Evolutionary conservation across 2,329 filamentous ascomycete genomes (phyloP).

Genomic region (Neopestalotiopsis sp.): DNA sequence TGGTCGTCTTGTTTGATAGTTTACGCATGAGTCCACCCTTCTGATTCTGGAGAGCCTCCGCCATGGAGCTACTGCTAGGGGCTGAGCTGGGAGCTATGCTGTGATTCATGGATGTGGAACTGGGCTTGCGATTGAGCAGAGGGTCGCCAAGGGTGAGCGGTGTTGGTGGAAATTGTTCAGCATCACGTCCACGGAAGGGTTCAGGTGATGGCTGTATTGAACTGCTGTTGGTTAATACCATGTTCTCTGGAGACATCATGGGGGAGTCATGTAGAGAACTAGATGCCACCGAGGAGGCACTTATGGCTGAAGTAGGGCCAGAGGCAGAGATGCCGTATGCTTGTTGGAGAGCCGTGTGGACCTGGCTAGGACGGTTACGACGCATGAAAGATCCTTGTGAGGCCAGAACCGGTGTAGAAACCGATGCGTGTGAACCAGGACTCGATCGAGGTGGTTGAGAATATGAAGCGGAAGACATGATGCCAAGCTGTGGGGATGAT

Average conservation of each 20-base stretch:
- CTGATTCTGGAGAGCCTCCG: slow-evolving; percentile 42
- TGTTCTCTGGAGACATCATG: slow-evolving; percentile 59
- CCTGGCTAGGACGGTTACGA: slow-evolving; percentile 50
- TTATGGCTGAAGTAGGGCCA: slow-evolving; percentile 58
- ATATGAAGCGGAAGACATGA: slow-evolving; percentile 39
- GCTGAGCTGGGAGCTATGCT: slow-evolving; percentile 56
- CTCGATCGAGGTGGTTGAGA: slow-evolving; percentile 36
- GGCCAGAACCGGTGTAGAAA: slow-evolving; percentile 46
- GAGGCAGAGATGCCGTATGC: slow-evolving; percentile 42
- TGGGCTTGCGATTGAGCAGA: slow-evolving; percentile 64
- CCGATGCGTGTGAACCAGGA: slow-evolving; percentile 33
- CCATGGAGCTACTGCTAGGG: slow-evolving; percentile 61
- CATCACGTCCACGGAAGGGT: slow-evolving; percentile 58
- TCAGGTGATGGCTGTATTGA: slow-evolving; percentile 74
- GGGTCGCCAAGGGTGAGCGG: slow-evolving; percentile 77
- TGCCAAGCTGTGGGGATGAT: slow-evolving; percentile 30
- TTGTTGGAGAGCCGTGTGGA: slow-evolving; percentile 50
- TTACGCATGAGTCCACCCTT: slow-evolving; percentile 74
- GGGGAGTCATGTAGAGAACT: slow-evolving; percentile 62
- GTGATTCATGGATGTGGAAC: slow-evolving; percentile 68
- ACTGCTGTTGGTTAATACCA: slow-evolving; percentile 60
- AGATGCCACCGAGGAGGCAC: slow-evolving; percentile 60
- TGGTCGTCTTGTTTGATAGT: slow-evolving; percentile 82
- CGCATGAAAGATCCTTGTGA: slow-evolving; percentile 45
- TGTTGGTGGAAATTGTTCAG: slow-evolving; percentile 55